Base-by-base conservation (phyloP, 1,284 basidiomycete species). In the Mycosarcoma maydis region DNA sequence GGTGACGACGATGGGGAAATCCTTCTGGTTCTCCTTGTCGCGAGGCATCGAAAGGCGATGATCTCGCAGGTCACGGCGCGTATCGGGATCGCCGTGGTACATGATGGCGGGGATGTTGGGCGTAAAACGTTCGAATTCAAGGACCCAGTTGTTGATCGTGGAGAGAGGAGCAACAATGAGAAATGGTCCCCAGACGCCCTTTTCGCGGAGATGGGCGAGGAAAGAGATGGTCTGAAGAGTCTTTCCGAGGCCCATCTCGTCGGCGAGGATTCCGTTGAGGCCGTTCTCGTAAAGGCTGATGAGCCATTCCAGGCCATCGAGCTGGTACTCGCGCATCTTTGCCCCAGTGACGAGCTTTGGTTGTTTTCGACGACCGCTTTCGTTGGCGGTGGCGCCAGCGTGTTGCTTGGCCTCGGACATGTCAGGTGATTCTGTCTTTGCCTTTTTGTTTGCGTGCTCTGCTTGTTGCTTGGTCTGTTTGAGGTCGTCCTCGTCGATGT, bases 241-340 rank as follows among this genome's bases (percentile, higher is more conserved):
- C 90, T 94, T 78, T 4, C 78, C 93, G 0, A 96, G 84, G 30
- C 94, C 94, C 94, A 97, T 97, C 81, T 97, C 91, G 73, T 93
- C 91, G 37, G 91, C 72, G 27, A 98, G 83, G 56, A 97, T 97
- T 3, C 95, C 94, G 33, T 93, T 94, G 46, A 97, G 89, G 3
- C 95, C 94, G 74, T 95, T 96, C 83, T 92, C 89, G 82, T 94
- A 92, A 10, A 98, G 84, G 29, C 89, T 89, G 5, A 91, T 90
- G 90, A 98, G 92, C 95, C 95, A 98, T 68, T 95, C 91, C 14
- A 98, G 87, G 5, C 95, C 95, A 47, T 94, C 92, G 2, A 98
- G 86, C 82, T 98, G 95, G 80, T 98, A 98, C 41, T 90, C 87
- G 75, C 93, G 91, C 68, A 97, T 83, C 45, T 84, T 90, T 2